Base-by-base conservation (phyloP, 192 early-diverging fungal genomes). In the Backusella luteola region DNA sequence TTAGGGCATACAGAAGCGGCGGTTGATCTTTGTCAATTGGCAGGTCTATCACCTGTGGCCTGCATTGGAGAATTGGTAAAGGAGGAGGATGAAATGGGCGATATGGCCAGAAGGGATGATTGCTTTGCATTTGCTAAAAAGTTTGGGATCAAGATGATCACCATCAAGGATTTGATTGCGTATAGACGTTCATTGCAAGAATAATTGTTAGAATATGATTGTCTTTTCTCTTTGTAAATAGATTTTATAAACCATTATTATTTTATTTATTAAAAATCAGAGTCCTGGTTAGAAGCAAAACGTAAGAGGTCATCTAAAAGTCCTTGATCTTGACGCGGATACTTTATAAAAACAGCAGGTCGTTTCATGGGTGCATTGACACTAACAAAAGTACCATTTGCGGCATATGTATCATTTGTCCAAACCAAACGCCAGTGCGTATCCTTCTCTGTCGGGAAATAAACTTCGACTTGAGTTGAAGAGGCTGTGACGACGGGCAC, bases 1-100 rank as follows among this genome's bases (percentile, higher is more conserved):
- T 88, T 93, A 8, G 98, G 98, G 0, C 98, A 99, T 69, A 99
- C 98, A 19, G 98, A 99, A 80, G 96, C 97, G 1, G 89, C 90
- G 0, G 85, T 97, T 9, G 93, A 99, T 82, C 83, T 99, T 71
- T 94, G 94, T 79, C 89, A 91, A 67, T 83, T 99, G 73, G 91
- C 96, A 0, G 93, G 93, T 0, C 85, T 94, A 53, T 83, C 85
- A 69, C 92, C 93, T 17, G 96, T 94, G 0, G 96, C 94, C 2
- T 97, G 95, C 36, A 96, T 99, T 69, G 94, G 93, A 73, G 97
- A 99, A 85, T 80, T 99, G 67, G 93, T 97, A 23, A 94, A 91
- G 66, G 93, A 98, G 44, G 91, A 94, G 74, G 92, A 95, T 80
- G 23, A 21, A 9, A 32, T 26, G 7, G 97, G 98, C 3, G 87